phyloP scores from a whole-genome alignment of 2,329 filamentous ascomycete genomes.

The Graphium sp. region DNA sequence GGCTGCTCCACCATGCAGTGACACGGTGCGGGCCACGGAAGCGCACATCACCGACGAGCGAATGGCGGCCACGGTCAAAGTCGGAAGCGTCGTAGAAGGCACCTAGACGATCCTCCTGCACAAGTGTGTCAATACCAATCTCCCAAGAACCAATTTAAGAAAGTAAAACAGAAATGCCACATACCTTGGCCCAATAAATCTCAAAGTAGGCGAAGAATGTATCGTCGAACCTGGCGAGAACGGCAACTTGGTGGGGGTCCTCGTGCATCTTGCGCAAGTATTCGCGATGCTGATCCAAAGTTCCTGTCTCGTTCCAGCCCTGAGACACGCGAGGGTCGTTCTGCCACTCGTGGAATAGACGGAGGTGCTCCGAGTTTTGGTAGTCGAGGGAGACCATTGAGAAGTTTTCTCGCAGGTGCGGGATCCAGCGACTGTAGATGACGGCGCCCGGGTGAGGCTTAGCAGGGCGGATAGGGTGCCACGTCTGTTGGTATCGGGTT shows the following conservation, averaged over 20 bases:
- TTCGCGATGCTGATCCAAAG: conserved; percentile 54
- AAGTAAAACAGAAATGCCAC: conserved; percentile 4
- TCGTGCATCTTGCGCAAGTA: conserved; percentile 53
- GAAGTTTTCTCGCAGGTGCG: conserved; percentile 59
- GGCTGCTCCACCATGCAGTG: conserved; percentile 41
- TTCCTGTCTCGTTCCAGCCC: conserved; percentile 68
- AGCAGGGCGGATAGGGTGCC: conserved; percentile 53
- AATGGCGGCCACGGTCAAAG: conserved; percentile 41
- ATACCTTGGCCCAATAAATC: conserved; percentile 55
- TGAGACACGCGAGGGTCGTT: conserved; percentile 68
- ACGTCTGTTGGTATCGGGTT: conserved; percentile 30
- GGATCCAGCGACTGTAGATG: conserved; percentile 65
- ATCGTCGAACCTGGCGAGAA: conserved; percentile 57
- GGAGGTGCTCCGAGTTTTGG: conserved; percentile 43
- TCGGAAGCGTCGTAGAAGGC: conserved; percentile 37
- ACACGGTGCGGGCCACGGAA: conserved; percentile 45
- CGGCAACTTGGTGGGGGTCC: conserved; percentile 54
- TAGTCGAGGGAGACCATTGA: conserved; percentile 62
- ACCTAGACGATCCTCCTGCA: conserved; percentile 37
- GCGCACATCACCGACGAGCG: conserved; percentile 38
- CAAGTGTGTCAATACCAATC: conserved; percentile 1
- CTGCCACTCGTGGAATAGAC: conserved; percentile 64
- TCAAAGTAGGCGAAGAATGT: conserved; percentile 63
- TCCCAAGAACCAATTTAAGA: neutral
- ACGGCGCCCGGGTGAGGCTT: conserved; percentile 56